Conservation (phyloP, 768 basidiomycete species). For the Lentinula sp. region DNA sequence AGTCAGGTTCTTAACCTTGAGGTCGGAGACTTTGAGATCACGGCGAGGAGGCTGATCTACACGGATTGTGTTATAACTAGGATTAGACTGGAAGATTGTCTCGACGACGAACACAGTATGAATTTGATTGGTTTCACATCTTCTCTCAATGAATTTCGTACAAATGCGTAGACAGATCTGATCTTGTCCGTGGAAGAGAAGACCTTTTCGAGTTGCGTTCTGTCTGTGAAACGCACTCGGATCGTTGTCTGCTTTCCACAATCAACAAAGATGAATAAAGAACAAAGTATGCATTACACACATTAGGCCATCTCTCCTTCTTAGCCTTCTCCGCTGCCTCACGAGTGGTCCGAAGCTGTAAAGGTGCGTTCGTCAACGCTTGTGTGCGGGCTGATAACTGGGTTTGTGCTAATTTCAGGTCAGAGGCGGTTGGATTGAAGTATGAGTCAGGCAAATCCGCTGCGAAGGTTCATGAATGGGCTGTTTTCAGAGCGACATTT, state of each 20-base stretch:
- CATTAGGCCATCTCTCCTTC: constrained; percentile 67
- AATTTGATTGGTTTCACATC: constrained; percentile 79
- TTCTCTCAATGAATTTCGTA: constrained; percentile 62
- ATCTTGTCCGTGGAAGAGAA: constrained; percentile 82
- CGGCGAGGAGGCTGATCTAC: constrained; percentile 82
- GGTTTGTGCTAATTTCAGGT: constrained; percentile 64
- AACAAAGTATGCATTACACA: constrained; percentile 23
- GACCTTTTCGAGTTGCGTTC: constrained; percentile 71
- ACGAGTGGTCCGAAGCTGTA: constrained; percentile 57
- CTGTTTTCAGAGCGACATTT: neutral
- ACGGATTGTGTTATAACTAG: neutral
- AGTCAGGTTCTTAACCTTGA: constrained; percentile 58
- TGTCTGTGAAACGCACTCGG: constrained; percentile 75
- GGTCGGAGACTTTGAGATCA: constrained; percentile 80
- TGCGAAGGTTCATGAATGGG: constrained; percentile 11
- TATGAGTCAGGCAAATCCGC: constrained; percentile 64
- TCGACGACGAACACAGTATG: constrained; percentile 60
- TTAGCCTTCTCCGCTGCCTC: constrained; percentile 58
- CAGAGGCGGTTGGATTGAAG: constrained; percentile 65
- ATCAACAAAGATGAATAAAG: neutral
- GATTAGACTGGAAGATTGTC: neutral
- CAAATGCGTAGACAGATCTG: constrained; percentile 79
- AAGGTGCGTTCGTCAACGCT: constrained; percentile 62
- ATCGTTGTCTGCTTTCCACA: constrained; percentile 61
- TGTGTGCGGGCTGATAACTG: constrained; percentile 56